These are phyloP conservation scores for Papiliotrema flavescens DNA, from an alignment of 1,284 basidiomycete species.

Conservation along the genomic window DNA sequence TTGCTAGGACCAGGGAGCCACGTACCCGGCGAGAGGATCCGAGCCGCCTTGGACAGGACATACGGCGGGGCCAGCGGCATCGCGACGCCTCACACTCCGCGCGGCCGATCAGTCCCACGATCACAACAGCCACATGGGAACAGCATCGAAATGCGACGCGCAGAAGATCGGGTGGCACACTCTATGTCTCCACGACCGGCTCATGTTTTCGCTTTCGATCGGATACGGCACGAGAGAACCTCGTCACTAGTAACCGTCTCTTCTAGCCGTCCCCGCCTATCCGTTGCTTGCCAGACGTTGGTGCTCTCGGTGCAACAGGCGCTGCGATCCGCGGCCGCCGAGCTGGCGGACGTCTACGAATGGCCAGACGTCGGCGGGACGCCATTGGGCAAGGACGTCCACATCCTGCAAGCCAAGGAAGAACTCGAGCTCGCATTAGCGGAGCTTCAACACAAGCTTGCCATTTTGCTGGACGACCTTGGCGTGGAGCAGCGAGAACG, in stretches of 20 bases:
- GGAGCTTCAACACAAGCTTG: constrained; percentile 4
- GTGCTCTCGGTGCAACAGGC: background rate
- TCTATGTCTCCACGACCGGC: background rate
- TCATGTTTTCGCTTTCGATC: background rate
- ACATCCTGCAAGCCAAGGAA: background rate
- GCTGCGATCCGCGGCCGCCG: background rate
- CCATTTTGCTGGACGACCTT: constrained; percentile 3
- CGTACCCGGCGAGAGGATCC: constrained; percentile 41
- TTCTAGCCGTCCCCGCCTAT: background rate
- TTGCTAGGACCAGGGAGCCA: constrained; percentile 38
- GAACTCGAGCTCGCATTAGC: constrained; percentile 7
- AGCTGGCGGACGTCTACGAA: background rate
- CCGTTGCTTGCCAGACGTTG: background rate
- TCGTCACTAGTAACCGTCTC: background rate
- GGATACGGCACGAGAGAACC: background rate
- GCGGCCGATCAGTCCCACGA: background rate
- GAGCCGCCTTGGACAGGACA: constrained; percentile 30
- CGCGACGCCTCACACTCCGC: background rate
- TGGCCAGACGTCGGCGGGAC: background rate
- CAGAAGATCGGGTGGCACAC: background rate
- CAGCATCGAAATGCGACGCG: background rate
- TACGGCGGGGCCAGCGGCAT: background rate
- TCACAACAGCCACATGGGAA: background rate
- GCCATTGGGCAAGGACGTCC: background rate
- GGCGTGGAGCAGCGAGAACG: background rate